Evolutionary conservation across 805 yeast genomes (phyloP), one percentile per base, ranked within the genome.

Genomic region (Metschnikowia similis): DNA sequence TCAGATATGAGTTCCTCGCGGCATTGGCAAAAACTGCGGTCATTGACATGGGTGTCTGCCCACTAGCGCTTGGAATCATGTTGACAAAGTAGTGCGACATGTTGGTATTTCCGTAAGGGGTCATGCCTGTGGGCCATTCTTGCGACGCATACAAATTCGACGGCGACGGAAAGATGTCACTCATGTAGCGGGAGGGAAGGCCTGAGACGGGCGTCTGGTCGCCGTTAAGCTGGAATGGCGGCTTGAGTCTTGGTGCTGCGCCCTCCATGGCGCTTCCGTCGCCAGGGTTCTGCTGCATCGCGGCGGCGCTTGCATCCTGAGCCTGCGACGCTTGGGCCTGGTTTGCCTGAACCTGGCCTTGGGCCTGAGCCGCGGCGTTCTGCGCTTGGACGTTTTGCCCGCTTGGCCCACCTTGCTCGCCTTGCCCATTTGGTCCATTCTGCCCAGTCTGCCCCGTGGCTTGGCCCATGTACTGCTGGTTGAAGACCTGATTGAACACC

Each of bases 81-180:
- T 64, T 62, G 60, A 67, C 64, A 46, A 70, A 70, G 49, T 71
- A 72, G 51, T 68, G 74, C 4, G 74, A 69, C 48, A 66, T 54
- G 41, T 60, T 63, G 14, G 38, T 14, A n/a, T 58, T 52, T 45
- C 65, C 63, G 41, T 61, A 64, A 26, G 75, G 75, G 1, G 77
- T 70, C 60, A 69, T 65, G 0, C 75, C 74, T 13, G 71, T 61
- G 29, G 63, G 69, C 77, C 77, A 73, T 45, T 73, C 77, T 42
- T 71, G 77, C 2, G 81, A 75, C 6, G 83, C 79, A 58, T 85
- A 87, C 56, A 83, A 82, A 54, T 80, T 85, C n/a, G 83, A 79
- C 0, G 96, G 96, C 6, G 92, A 85, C 30, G 90, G 91, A 59
- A 88, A 82, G 62, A 85, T 71, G 58, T 87, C 95, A 51, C 77